These are phyloP conservation scores for Basipetospora sp. DNA, from an alignment of 2,329 filamentous ascomycete genomes.

Conservation along the genomic window DNA sequence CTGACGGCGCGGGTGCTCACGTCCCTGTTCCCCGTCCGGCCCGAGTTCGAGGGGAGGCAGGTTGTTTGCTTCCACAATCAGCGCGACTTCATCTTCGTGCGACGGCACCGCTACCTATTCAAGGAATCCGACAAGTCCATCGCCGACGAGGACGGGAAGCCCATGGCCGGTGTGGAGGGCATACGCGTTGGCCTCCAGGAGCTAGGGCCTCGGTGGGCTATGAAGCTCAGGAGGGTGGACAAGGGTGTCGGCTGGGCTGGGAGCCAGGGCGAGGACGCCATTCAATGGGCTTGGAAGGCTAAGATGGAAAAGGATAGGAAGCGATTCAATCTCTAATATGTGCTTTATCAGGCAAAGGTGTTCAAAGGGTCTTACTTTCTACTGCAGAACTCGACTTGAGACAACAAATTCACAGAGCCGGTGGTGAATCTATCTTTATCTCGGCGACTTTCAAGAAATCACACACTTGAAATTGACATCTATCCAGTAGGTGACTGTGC, in stretches of 20 bases:
- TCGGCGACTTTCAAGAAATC: too few relatives aligned
- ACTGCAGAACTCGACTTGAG: too few relatives aligned
- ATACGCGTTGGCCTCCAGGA: slow-evolving; percentile 83
- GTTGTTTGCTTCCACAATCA: slow-evolving; percentile 90
- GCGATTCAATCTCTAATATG: slow-evolving; percentile 69
- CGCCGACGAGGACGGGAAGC: slow-evolving; percentile 64
- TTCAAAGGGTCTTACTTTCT: too few relatives aligned
- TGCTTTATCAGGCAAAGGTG: too few relatives aligned
- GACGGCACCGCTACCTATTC: slow-evolving; percentile 83
- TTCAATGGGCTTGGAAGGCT: slow-evolving; percentile 94
- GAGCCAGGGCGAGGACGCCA: slow-evolving; percentile 55
- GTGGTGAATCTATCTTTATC: too few relatives aligned
- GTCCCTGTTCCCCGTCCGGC: slow-evolving; percentile 48
- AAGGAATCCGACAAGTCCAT: slow-evolving; percentile 85
- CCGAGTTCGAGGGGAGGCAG: slow-evolving; percentile 73
- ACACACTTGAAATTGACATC: too few relatives aligned
- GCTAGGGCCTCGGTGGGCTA: slow-evolving; percentile 53
- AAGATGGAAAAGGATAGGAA: slow-evolving; percentile 89
- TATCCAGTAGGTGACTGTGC: too few relatives aligned
- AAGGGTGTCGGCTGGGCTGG: slow-evolving; percentile 64
- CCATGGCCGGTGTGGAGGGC: slow-evolving; percentile 69
- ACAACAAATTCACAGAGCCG: too few relatives aligned
- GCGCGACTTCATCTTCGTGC: slow-evolving; percentile 87
- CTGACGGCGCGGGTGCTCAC: slow-evolving; percentile 71
- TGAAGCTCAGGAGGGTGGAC: slow-evolving; percentile 80